Base-by-base conservation (phyloP, 73 alveolate species). In the Stentor roeselii region DNA sequence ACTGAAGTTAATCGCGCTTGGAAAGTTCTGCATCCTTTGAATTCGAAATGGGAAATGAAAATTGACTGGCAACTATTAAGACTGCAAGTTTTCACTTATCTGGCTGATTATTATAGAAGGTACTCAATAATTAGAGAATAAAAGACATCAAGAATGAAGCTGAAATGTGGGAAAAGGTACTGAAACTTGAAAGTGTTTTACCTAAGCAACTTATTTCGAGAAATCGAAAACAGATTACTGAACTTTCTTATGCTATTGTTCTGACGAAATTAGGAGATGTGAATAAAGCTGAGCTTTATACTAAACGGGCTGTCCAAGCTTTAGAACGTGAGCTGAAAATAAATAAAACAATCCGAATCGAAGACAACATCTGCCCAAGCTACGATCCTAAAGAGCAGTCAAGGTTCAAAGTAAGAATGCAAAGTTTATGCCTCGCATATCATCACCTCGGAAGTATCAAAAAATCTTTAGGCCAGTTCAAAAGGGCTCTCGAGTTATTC, bases 371-470 rank as follows among this genome's bases (percentile, higher is more conserved):
- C 14, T 76, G 84, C 84, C 74, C 74, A 1, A 21, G 60, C 1
- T 36, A 37, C 21, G 36, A 21, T 76, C 60, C 60, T 0, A 76
- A 76, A 41, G 75, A 15, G 0, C n/a, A 36, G 1, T 27, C 60
- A 30, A 14, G 39, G 15, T 76, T 76, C 67, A 76, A 76, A 30
- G 38, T 76, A 21, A 15, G 39, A 76, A 76, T 76, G 84, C 84
- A 76, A 76, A 76, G 84, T 38, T 41, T 76, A 41, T 76, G 84
- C 2, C 67, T 76, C 14, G 84, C 84, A 27, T 76, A 76, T 76
- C 84, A 76, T 76, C 60, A 76, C 34, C 39, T 76, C 32, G 84
- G 82, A 21, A 67, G 42, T 30, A 67, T 67, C 14, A 67, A 32
- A 2, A 1, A 11, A 1, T 40, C 21, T 32, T 21, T 21, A 67